These are phyloP conservation scores for Telopea speciosissima DNA, from an alignment of 177 flowering plant species.

Conservation along the genomic window DNA sequence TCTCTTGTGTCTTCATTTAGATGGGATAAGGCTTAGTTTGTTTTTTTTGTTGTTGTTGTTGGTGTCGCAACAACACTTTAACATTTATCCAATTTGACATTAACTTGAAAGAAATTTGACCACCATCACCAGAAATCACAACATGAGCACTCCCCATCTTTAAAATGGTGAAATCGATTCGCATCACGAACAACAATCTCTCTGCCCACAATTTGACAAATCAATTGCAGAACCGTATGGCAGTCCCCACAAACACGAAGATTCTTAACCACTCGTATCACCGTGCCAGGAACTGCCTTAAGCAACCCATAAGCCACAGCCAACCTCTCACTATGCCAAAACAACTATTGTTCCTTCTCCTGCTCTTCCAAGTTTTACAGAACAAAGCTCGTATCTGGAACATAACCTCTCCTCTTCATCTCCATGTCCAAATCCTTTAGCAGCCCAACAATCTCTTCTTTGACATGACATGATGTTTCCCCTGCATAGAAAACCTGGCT, in stretches of 20 bases:
- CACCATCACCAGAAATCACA: neutral
- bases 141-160: neutral
- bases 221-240: neutral
- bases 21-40: too few relatives aligned
- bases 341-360: neutral
- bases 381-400: neutral
- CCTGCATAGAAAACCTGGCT: neutral
- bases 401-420: neutral
- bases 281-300: neutral
- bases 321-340: conserved; percentile 1
- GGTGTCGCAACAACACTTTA: too few relatives aligned
- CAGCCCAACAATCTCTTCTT: neutral
- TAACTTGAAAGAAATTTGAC: neutral
- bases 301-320: neutral
- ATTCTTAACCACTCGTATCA: neutral
- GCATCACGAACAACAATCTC: neutral
- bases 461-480: neutral
- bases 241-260: conserved; percentile 1
- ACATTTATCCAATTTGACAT: neutral
- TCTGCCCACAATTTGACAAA: neutral
- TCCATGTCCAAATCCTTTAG: neutral
- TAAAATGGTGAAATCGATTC: neutral
- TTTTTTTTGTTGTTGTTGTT: too few relatives aligned
- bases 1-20: too few relatives aligned
- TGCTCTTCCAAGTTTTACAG: neutral